Evolutionary conservation across 2,329 filamentous ascomycete species (phyloP).

Genomic region (Thelonectria blattea): DNA sequence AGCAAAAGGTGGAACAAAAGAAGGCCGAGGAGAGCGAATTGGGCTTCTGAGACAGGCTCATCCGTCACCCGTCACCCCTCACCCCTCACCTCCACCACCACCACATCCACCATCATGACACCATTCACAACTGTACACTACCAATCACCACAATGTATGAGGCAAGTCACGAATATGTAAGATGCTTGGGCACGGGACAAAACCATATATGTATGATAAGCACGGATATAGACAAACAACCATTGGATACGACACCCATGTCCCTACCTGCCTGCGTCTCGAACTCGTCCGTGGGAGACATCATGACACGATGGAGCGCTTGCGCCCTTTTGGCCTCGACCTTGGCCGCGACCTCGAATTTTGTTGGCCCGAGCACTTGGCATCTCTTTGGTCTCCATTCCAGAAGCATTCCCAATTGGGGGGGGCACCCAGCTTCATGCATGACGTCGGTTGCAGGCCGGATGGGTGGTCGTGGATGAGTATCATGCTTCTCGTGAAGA

Average conservation of each 20-base stretch:
- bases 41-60: slow-evolving; percentile 17
- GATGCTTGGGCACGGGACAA: background rate
- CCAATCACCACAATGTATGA: slow-evolving; percentile 15
- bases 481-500: background rate
- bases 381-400: slow-evolving; percentile 9
- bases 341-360: background rate
- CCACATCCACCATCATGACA: slow-evolving; percentile 21
- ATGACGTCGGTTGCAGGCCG: slow-evolving; percentile 3
- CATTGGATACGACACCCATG: background rate
- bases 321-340: no score
- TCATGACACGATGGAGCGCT: background rate
- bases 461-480: background rate
- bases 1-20: slow-evolving; percentile 1
- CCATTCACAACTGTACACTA: slow-evolving; percentile 30
- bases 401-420: slow-evolving; percentile 23
- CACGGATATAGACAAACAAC: background rate
- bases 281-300: background rate
- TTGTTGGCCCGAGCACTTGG: background rate
- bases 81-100: background rate
- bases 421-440: slow-evolving; percentile 12
- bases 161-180: slow-evolving; percentile 23
- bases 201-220: slow-evolving; percentile 28
- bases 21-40: slow-evolving; percentile 14
- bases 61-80: background rate
- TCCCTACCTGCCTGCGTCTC: background rate